Evolutionary conservation across 495 filamentous ascomycete genomes (phyloP).

Genomic region (Zalerion maritima): DNA sequence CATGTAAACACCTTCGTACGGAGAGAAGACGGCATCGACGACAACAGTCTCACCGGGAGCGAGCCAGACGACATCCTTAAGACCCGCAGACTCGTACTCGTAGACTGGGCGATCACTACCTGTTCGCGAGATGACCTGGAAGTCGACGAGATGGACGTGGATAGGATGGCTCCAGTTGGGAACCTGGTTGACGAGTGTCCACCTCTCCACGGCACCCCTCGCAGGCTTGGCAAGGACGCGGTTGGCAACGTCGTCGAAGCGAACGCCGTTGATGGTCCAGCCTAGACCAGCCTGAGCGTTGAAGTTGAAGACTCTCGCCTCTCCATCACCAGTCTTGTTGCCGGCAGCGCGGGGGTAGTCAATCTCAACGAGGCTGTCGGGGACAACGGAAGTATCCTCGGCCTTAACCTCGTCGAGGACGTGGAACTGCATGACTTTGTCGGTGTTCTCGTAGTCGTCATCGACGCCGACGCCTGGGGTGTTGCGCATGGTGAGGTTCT

Average conservation of each 20-base stretch:
- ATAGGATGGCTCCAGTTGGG: conserved; percentile 38
- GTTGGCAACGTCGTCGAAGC: conserved; percentile 33
- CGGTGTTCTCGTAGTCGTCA: conserved; percentile 30
- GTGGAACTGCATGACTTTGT: conserved; percentile 39
- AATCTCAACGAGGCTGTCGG: conserved; percentile 1
- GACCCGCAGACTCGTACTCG: conserved; percentile 32
- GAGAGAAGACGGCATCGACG: conserved; percentile 34
- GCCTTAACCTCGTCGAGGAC: conserved; percentile 27
- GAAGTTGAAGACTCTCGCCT: conserved; percentile 15
- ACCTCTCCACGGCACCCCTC: conserved; percentile 33
- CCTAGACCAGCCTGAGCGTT: too few species aligned
- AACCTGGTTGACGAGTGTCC: conserved; percentile 33
- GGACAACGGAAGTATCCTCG: conserved; percentile 10
- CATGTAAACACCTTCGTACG: conserved; percentile 42
- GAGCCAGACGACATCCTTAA: conserved; percentile 40
- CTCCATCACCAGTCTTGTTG: conserved; percentile 16
- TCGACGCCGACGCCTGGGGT: conserved; percentile 25
- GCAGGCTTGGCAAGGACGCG: conserved; percentile 34
- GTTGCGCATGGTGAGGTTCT: conserved; percentile 35
- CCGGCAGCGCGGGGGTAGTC: conserved; percentile 8
- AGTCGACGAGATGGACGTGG: conserved; percentile 46
- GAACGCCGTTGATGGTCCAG: conserved; percentile 39
- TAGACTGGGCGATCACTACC: conserved; percentile 21
- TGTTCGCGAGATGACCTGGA: conserved; percentile 31
- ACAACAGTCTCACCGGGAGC: conserved; percentile 30